Base-by-base conservation (phyloP, 306 rosid species). In the Acacia confusa region DNA sequence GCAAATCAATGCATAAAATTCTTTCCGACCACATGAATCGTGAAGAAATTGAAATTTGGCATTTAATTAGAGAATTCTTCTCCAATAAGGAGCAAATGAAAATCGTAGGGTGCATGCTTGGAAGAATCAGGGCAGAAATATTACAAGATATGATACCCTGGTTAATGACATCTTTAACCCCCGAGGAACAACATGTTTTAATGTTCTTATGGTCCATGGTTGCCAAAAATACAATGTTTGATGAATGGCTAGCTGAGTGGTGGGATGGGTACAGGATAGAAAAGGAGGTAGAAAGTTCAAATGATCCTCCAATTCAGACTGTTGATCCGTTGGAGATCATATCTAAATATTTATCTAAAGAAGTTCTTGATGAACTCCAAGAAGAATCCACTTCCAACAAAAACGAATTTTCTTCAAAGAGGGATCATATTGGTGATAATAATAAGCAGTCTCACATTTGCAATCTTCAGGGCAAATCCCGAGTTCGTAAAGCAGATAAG, bases 101-200 rank as follows among this genome's bases (percentile, higher is more conserved):
- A 76, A 88, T 95, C 48, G 55, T 88, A 38, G 98, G 97, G 74
- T 81, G 96, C 84, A 92, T 95, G 81, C 95, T 95, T 83, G 98
- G 99, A 75, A 90, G 97, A 86, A 89, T 92, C 79, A 85, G 77
- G 58, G 92, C 98, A 25, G 92, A 92, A 80, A 81, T 90, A 78
- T 86, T 95, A 67, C 94, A 92, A 78, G 97, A 93, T 84, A 88
- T 95, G 97, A 84, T 95, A 84, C 99, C 99, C 22, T 95, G 99
- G 99, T 69, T 92, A 68, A 95, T 92, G 98, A 79, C 87, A 76
- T 90, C 94, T 80, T 86, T 95, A 79, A 92, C 96, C 38, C 85
- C 84, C 30, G 89, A 91, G 86, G 99, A 95, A 70, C 98, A 92
- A 73, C 89, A 86, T 81, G 85, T 82, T 71, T 87, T 85, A 88